phyloP scores from a whole-genome alignment of 1,284 basidiomycete genomes.

The Kwoniella shivajii region DNA sequence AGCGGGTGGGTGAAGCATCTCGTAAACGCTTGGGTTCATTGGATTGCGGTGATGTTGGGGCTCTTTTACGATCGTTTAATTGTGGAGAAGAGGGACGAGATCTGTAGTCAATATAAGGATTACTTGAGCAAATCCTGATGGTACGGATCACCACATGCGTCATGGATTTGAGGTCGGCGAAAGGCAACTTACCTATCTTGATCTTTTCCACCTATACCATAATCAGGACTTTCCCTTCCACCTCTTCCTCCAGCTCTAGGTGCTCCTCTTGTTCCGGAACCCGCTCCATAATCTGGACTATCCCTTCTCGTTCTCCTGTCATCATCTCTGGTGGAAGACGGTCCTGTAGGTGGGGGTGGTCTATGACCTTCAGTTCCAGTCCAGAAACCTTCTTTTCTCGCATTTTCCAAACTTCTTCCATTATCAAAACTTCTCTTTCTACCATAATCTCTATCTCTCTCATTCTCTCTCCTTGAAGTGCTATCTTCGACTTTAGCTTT shows the following conservation, averaged over 20 bases:
- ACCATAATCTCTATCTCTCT: neutral
- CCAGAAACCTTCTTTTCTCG: conserved; percentile 4
- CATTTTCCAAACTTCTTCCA: conserved; percentile 1
- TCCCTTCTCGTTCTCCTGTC: conserved; percentile 6
- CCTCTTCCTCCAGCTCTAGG: neutral
- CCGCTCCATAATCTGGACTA: conserved; percentile 10
- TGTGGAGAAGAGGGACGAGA: conserved; percentile 9
- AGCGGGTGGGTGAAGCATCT: conserved; percentile 15
- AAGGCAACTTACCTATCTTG: conserved; percentile 3
- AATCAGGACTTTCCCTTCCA: conserved; percentile 23
- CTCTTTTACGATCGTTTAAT: conserved; percentile 19
- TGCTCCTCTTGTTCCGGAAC: neutral
- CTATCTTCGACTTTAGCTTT: conserved; percentile 16
- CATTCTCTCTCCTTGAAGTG: neutral
- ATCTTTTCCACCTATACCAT: conserved; percentile 24
- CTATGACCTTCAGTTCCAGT: too few relatives aligned
- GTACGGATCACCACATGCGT: too few relatives aligned
- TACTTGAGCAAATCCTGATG: too few relatives aligned
- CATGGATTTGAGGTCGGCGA: too few relatives aligned
- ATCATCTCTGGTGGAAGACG: conserved; percentile 6
- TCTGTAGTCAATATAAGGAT: neutral
- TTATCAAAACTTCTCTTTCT: neutral
- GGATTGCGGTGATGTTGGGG: conserved; percentile 14
- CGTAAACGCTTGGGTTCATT: conserved; percentile 15
- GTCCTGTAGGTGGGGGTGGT: too few relatives aligned